Percentiles rank a stretch among this genome's conserved stretches.
These are phyloP conservation scores for Yamadazyma kanchanaburiensis DNA, from an alignment of 1,139 yeast species.

Conservation along the genomic window DNA sequence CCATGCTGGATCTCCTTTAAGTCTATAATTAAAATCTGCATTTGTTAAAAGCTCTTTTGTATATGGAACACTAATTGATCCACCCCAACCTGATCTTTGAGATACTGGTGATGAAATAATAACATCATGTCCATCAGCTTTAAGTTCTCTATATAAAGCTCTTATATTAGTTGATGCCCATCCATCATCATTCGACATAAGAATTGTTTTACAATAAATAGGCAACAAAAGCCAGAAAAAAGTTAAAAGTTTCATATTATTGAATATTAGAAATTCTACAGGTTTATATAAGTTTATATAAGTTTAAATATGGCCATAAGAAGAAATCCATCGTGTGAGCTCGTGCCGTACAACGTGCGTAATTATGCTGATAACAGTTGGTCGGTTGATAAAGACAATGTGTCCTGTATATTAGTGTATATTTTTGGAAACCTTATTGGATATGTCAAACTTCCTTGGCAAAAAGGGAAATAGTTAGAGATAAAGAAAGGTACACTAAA, in stretches of 20 bases:
- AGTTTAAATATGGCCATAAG: too few species aligned
- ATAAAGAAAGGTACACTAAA: too few species aligned
- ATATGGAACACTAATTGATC: constrained; percentile 47
- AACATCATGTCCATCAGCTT: constrained; percentile 53
- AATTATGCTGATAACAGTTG: too few species aligned
- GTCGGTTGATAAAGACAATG: too few species aligned
- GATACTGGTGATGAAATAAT: constrained; percentile 54
- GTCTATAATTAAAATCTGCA: constrained; percentile 41
- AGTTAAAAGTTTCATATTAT: constrained; percentile 11
- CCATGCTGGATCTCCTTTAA: constrained; percentile 45
- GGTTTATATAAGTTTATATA: too few species aligned
- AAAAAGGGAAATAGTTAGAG: too few species aligned
- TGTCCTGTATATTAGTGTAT: too few species aligned
- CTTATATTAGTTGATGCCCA: constrained; percentile 60
- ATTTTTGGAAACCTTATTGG: too few species aligned
- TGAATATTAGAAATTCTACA: too few species aligned
- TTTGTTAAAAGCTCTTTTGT: constrained; percentile 35
- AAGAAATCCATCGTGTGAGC: too few species aligned
- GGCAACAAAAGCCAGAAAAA: constrained; percentile 10
- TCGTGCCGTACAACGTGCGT: too few species aligned
- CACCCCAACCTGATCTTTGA: constrained; percentile 60
- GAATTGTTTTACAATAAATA: constrained; percentile 42
- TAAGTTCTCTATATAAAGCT: constrained; percentile 54
- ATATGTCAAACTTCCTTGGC: too few species aligned
- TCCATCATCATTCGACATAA: constrained; percentile 59